Base-by-base conservation (phyloP, 2,329 filamentous ascomycete genomes). In the Delphinella strobiligena region DNA sequence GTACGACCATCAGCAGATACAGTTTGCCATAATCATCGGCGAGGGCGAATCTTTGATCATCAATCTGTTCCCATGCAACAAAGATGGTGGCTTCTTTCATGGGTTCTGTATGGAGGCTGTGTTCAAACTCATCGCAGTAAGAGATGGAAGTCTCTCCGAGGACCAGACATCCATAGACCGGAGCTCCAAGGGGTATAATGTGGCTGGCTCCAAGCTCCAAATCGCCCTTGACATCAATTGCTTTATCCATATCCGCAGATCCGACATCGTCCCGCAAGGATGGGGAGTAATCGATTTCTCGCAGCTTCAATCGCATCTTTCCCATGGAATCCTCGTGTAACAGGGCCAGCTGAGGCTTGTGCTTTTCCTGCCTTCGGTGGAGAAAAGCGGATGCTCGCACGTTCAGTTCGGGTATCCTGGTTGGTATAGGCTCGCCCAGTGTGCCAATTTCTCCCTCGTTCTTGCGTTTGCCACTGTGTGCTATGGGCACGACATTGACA, bases 21-120 rank as follows among this genome's bases (percentile, higher is more conserved):
- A 98, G 61, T 36, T 73, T 74, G 12, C 91, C 89, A 54, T 91
- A 95, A 51, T 95, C 87, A 55, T 98, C 91, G 1, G 82, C 87
- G 2, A 98, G 64, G n/a, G 95, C 68, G 64, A 87, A 96, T 51
- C 81, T 74, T 30, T 81, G 79, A 17, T 78, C 75, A 52, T 96
- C 84, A 37, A 91, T 78, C 51, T 80, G 76, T 46, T 83, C 82
- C 88, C 89, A 98, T 2, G 86, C 78, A n/a, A 91, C 81, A 50
- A 93, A 96, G 27, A 94, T 80, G 2, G 82, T 86, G 1, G 87
- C 75, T 41, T 89, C 78, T 1, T 75, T 68, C 2, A 95, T 62
- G 0, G 70, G 64, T 7, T 78, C 71, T 14, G 78, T 74, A 10
- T 86, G 71, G 10, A 71, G 71, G 24, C 77, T 72, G 46, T 80